Percentiles rank a stretch among this genome's conserved stretches.
These are phyloP conservation scores for Phytopythium boreale DNA, from an alignment of 352 stramenopile species.

Conservation along the genomic window DNA sequence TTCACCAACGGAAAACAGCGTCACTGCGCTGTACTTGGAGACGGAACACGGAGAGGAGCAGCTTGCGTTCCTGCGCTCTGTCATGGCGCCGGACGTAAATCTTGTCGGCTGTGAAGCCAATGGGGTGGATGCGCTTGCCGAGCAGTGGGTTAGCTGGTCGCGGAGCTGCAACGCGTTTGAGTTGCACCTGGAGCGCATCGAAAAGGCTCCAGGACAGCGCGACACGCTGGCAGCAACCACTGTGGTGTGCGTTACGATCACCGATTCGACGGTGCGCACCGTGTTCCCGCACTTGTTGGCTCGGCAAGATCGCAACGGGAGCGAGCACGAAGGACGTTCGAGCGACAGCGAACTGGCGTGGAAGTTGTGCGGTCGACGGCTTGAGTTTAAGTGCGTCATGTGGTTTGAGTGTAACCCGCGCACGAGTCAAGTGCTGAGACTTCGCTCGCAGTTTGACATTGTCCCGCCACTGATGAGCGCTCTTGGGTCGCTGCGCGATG, in stretches of 20 bases:
- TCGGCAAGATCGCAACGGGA: not conserved
- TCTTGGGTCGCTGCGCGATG: conserved; percentile 1
- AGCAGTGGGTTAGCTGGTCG: conserved; percentile 17
- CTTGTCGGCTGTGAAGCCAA: conserved; percentile 1
- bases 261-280: conserved; percentile 12
- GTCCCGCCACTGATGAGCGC: not conserved
- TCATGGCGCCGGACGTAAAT: conserved; percentile 10
- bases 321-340: not conserved
- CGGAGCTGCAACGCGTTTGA: conserved; percentile 13
- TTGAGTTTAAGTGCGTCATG: conserved; percentile 29
- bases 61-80: conserved; percentile 15
- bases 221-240: conserved; percentile 4
- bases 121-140: conserved; percentile 11
- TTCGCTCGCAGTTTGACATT: not conserved
- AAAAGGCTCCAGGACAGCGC: not conserved
- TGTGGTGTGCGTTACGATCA: conserved; percentile 9
- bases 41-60: conserved; percentile 3
- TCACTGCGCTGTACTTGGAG: not conserved
- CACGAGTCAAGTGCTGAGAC: not conserved
- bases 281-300: conserved; percentile 15
- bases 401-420: conserved; percentile 21
- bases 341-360: conserved; percentile 16
- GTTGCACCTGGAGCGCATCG: conserved; percentile 11
- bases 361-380: conserved; percentile 20
- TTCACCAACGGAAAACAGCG: not conserved